Conservation (phyloP, 306 rosid genomes). For the Sophora flavescens region DNA sequence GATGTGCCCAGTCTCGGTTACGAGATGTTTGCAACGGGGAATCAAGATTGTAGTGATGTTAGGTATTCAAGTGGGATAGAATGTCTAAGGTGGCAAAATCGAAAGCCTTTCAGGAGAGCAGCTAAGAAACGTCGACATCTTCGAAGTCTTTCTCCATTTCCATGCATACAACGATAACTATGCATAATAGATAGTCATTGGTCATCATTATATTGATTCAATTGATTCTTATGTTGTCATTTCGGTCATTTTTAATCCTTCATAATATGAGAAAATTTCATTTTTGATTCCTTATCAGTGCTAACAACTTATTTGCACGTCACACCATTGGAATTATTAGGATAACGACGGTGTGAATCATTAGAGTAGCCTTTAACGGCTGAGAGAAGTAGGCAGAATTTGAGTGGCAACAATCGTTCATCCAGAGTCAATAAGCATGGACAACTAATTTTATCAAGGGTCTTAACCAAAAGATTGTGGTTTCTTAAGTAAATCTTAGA, state of each 20-base stretch:
- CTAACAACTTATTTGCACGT: conserved; percentile 32
- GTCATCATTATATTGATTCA: conserved; percentile 78
- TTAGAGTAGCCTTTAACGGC: background rate
- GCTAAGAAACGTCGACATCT: conserved; percentile 75
- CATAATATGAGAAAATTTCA: conserved; percentile 23
- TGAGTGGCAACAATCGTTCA: conserved; percentile 14
- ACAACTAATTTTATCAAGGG: background rate
- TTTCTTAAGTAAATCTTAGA: background rate
- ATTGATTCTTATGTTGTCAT: conserved; percentile 61
- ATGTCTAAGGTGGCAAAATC: conserved; percentile 80
- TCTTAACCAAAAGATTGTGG: background rate
- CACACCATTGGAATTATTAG: conserved; percentile 30
- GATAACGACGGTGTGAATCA: conserved; percentile 6
- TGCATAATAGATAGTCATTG: conserved; percentile 49
- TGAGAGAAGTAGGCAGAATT: background rate
- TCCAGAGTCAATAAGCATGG: background rate
- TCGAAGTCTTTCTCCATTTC: conserved; percentile 62
- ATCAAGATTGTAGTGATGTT: conserved; percentile 41
- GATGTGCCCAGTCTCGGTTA: conserved; percentile 42
- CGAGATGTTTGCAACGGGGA: conserved; percentile 44
- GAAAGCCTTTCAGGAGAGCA: conserved; percentile 89
- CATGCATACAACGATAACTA: conserved; percentile 50
- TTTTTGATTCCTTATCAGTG: conserved; percentile 29
- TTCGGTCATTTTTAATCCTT: conserved; percentile 48
- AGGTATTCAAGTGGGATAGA: conserved; percentile 66